Evolutionary conservation across 2,329 filamentous ascomycete genomes (phyloP).

Genomic region (Hymenoscyphus fraxineus): DNA sequence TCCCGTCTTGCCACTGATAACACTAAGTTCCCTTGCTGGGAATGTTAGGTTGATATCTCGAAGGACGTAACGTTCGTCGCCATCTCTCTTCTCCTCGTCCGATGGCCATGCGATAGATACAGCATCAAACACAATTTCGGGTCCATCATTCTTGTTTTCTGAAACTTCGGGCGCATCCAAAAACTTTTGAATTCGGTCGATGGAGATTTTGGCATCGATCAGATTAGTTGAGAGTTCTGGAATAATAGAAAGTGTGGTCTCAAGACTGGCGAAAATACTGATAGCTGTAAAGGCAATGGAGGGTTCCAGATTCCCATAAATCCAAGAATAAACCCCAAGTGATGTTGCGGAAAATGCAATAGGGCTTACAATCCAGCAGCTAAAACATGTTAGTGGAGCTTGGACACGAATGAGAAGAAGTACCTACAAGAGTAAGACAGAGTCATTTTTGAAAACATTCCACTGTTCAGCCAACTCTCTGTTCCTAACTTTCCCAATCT

Average conservation of each 20-base stretch:
- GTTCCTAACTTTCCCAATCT: constrained; percentile 61
- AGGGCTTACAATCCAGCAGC: constrained; percentile 69
- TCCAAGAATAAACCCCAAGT: constrained; percentile 62
- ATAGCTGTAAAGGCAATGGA: constrained; percentile 78
- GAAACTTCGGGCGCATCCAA: constrained; percentile 62
- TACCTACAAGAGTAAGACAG: constrained; percentile 49
- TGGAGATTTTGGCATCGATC: constrained; percentile 70
- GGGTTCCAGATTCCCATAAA: constrained; percentile 61
- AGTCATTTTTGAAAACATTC: constrained; percentile 53
- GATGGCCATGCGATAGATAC: constrained; percentile 73
- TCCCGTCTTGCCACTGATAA: constrained; percentile 74
- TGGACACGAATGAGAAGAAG: not conserved
- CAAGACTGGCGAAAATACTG: constrained; percentile 69
- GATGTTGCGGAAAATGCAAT: constrained; percentile 70
- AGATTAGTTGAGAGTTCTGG: constrained; percentile 69
- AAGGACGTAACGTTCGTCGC: constrained; percentile 60
- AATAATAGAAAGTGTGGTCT: constrained; percentile 65
- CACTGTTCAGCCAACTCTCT: constrained; percentile 65
- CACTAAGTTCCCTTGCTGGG: constrained; percentile 63
- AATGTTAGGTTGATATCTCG: constrained; percentile 63
- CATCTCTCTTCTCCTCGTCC: constrained; percentile 56
- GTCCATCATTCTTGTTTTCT: constrained; percentile 49
- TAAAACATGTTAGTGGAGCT: constrained; percentile 12
- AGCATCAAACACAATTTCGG: constrained; percentile 61
- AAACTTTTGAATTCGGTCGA: constrained; percentile 68